Conservation (phyloP, 768 basidiomycete genomes). For the Pleurotus pulmonarius region DNA sequence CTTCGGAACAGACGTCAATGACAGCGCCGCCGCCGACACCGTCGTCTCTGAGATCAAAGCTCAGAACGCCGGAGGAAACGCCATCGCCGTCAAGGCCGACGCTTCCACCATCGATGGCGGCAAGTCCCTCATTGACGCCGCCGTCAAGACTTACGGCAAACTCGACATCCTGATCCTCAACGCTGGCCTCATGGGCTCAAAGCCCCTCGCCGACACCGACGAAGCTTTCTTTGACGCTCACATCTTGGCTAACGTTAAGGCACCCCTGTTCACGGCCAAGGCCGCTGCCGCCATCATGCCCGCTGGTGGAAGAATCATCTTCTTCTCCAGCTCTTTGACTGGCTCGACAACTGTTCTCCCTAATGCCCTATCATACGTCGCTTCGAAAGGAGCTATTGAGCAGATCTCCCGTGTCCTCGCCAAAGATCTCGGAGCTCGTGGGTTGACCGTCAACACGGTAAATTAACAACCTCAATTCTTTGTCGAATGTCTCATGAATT, state of each 20-base stretch:
- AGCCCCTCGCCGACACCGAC: slow-evolving; percentile 42
- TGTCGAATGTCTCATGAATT: neutral
- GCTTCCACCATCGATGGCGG: slow-evolving; percentile 45
- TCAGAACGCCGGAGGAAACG: slow-evolving; percentile 34
- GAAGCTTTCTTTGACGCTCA: slow-evolving; percentile 50
- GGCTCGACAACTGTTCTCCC: slow-evolving; percentile 39
- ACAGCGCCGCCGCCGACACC: slow-evolving; percentile 36
- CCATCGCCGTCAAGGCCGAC: slow-evolving; percentile 51
- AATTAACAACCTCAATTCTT: neutral
- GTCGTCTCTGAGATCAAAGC: slow-evolving; percentile 44
- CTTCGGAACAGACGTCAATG: slow-evolving; percentile 30
- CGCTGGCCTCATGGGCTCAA: slow-evolving; percentile 54
- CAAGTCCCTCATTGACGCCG: slow-evolving; percentile 41
- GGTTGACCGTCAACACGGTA: slow-evolving; percentile 54
- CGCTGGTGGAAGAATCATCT: slow-evolving; percentile 53
- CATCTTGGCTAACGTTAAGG: slow-evolving; percentile 56
- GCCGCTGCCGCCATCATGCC: slow-evolving; percentile 39
- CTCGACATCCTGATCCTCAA: slow-evolving; percentile 60
- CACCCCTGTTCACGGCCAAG: slow-evolving; percentile 52
- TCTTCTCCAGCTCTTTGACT: slow-evolving; percentile 53
- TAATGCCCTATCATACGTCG: slow-evolving; percentile 47
- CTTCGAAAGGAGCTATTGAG: slow-evolving; percentile 58
- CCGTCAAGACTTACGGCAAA: slow-evolving; percentile 44
- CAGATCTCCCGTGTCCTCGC: slow-evolving; percentile 55
- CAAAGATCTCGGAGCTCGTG: slow-evolving; percentile 49